Base-by-base conservation (phyloP, 257 asterid genomes). In the Cordia subcordata region DNA sequence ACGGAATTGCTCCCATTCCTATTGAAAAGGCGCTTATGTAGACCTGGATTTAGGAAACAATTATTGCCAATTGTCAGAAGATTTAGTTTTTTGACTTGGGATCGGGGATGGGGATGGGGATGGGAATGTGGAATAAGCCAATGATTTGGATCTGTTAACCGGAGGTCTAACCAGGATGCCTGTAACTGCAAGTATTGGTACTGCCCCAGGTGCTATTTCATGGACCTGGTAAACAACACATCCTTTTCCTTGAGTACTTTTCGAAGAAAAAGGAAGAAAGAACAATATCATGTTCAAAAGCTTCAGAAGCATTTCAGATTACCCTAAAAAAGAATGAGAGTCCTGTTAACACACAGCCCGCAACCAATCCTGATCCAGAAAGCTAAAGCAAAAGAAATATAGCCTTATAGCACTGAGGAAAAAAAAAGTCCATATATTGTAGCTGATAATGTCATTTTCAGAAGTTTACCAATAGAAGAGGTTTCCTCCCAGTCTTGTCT, bases 1-100 rank as follows among this genome's bases (percentile, higher is more conserved):
- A 88, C 11, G 99, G 99, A 77, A 88, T 94, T 68, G 97, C 99
- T 68, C 96, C 97, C 99, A 92, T 92, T 69, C 97, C 99, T 45
- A 51, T 63, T 60, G 97, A 92, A 74, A 92, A 92, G 14, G 96
- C 63, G 13, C 83, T 95, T 54, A 92, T 80, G 72, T 84, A 88
- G 32, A 93, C 87, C 99, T 91, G 80, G 66, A 47, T 57, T 69
- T 17, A 38, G 11, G 17, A 54, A 54, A 57, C 11, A 22, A 55
- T 35, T 53, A 45, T 27, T 49, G 11, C 5, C 23, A 14, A 49
- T 58, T 56, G 58, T 75, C 42, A 44, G 23, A 38, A 37, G 22
- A 67, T 37, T 42, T 37, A 17, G 3, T 46, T 18, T 47, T 14
- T 32, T 18, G 8, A 20, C 16, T 18, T 14, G 21, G 44, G 16